Percentiles rank a stretch among this genome's conserved stretches.
Evolutionary conservation across 106 monocot genomes (phyloP).

Genomic region (Ottelia alismoides): DNA sequence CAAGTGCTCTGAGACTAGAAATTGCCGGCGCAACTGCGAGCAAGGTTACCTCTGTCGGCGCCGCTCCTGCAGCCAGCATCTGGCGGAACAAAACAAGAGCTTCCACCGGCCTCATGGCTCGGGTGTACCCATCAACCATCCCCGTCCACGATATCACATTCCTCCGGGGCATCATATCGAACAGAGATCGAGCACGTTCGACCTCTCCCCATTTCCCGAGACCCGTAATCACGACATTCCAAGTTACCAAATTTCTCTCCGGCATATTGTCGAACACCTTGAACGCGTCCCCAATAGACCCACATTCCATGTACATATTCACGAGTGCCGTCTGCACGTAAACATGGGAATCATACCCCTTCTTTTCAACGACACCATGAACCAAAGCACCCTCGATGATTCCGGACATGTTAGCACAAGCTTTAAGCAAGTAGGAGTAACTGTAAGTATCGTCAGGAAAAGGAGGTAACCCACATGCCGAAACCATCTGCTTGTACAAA

Average conservation of each 20-base stretch:
- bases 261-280: conserved; percentile 61
- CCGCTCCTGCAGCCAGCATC: conserved; percentile 28
- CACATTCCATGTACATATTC: conserved; percentile 31
- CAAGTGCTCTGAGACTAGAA: conserved; percentile 21
- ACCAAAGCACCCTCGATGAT: conserved; percentile 17
- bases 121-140: conserved; percentile 59
- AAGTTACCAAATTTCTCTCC: conserved; percentile 38
- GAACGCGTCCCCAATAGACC: conserved; percentile 22
- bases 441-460: conserved; percentile 33
- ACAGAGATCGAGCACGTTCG: conserved; percentile 20
- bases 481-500: conserved; percentile 28
- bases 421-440: conserved; percentile 51
- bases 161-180: conserved; percentile 32
- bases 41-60: conserved; percentile 56
- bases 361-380: conserved; percentile 31
- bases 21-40: conserved; percentile 52
- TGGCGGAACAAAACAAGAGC: conserved; percentile 31
- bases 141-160: conserved; percentile 75
- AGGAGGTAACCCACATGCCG: not conserved
- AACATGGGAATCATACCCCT: conserved; percentile 35
- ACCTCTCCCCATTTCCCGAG: conserved; percentile 35
- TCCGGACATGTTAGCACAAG: conserved; percentile 33
- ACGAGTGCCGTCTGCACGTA: conserved; percentile 54
- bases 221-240: conserved; percentile 66
- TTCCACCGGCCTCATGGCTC: conserved; percentile 10